A percentile compares a stretch with the other conserved stretches of the same genome.
Evolutionary conservation across 495 filamentous ascomycete genomes (phyloP).

Genomic region (Hypoxylon fragiforme): DNA sequence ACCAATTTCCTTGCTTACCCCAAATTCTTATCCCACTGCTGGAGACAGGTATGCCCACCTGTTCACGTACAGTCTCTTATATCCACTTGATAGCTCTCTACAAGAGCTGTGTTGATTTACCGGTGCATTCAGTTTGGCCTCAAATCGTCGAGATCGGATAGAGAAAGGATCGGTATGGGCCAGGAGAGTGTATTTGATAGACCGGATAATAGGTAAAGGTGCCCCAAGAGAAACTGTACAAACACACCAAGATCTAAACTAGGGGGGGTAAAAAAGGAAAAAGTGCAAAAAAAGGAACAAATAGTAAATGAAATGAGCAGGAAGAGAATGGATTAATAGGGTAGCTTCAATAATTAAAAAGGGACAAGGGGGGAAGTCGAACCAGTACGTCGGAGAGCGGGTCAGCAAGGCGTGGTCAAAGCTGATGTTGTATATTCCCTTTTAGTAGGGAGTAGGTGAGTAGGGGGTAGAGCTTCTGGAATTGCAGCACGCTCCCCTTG

Average conservation of each 20-base stretch:
- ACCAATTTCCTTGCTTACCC: background rate
- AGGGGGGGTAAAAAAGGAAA: constrained; percentile 13
- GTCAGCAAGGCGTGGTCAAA: constrained; percentile 33
- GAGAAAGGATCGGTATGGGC: constrained; percentile 2
- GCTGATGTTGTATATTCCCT: constrained; percentile 26
- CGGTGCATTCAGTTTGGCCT: constrained; percentile 35
- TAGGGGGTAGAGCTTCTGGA: constrained; percentile 36
- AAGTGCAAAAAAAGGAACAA: constrained; percentile 10
- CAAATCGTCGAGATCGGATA: constrained; percentile 12
- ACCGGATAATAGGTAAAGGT: background rate
- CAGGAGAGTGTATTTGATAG: constrained; percentile 19
- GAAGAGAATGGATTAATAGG: constrained; percentile 36
- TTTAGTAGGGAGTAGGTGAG: background rate
- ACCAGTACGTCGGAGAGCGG: constrained; percentile 38
- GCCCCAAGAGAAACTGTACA: constrained; percentile 3
- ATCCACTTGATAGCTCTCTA: constrained; percentile 35
- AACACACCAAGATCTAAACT: constrained; percentile 3
- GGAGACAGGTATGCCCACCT: constrained; percentile 22
- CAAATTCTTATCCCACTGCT: constrained; percentile 13
- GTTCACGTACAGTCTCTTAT: constrained; percentile 22
- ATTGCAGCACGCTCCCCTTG: constrained; percentile 35
- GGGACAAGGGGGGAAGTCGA: constrained; percentile 34
- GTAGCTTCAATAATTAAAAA: constrained; percentile 38
- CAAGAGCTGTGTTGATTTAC: constrained; percentile 34
- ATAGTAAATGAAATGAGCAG: constrained; percentile 34